Evolutionary conservation across 306 rosid species (phyloP).

Genomic region (Vigna radiata): DNA sequence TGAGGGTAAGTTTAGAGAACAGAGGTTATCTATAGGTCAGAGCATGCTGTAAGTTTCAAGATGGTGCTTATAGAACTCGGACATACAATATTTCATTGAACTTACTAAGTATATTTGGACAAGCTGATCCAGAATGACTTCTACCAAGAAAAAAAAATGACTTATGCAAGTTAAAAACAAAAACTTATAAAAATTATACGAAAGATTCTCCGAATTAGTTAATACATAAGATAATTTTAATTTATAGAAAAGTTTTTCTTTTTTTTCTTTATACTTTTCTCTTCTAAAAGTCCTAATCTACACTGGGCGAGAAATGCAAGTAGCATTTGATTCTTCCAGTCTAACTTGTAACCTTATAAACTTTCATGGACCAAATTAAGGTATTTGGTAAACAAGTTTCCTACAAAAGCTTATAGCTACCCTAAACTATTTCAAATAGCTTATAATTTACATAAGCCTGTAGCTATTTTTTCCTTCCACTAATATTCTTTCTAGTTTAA

Average conservation of each 20-base stretch:
- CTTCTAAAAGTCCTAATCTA: too few relatives aligned
- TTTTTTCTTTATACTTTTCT: too few relatives aligned
- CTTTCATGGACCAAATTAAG: not conserved
- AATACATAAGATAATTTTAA: too few relatives aligned
- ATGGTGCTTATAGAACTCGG: not conserved
- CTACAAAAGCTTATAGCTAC: not conserved
- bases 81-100: slow-evolving; percentile 2
- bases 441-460: not conserved
- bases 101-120: not conserved
- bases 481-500: not conserved
- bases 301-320: not conserved
- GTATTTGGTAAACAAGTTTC: not conserved
- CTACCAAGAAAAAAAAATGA: too few relatives aligned
- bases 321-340: slow-evolving; percentile 19
- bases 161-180: too few relatives aligned
- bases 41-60: slow-evolving; percentile 6
- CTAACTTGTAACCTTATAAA: not conserved
- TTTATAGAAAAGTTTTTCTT: too few relatives aligned
- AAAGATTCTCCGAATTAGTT: too few relatives aligned
- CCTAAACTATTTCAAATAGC: not conserved
- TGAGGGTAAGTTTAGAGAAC: not conserved
- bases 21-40: not conserved
- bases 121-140: too few relatives aligned
- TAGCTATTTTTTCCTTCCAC: not conserved
- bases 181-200: too few relatives aligned